These are phyloP conservation scores for Verticillium zaregamsianum DNA, from an alignment of 2,329 filamentous ascomycete genomes.

Conservation along the genomic window DNA sequence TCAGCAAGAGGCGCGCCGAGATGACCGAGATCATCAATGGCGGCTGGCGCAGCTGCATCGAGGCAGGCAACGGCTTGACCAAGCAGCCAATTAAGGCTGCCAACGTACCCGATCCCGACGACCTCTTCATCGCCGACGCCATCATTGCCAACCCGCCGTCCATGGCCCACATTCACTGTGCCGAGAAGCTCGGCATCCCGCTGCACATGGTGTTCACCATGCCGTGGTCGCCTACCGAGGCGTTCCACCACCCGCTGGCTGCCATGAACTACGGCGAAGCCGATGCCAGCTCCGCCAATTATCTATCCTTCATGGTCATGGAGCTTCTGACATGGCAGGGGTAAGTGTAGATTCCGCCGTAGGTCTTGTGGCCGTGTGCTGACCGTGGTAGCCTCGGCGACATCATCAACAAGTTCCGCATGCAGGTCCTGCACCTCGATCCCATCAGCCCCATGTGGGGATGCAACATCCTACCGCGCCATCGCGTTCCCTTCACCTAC, in stretches of 20 bases:
- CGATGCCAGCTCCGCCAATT: conserved; percentile 59
- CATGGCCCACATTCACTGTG: conserved; percentile 49
- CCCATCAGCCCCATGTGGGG: conserved; percentile 63
- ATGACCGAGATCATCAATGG: conserved; percentile 34
- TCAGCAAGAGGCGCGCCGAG: conserved; percentile 27
- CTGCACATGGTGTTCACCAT: conserved; percentile 56
- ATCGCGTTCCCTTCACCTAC: conserved; percentile 65
- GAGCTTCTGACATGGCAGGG: conserved; percentile 75
- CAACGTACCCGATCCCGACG: conserved; percentile 16
- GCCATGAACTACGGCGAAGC: conserved; percentile 54
- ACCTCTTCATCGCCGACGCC: conserved; percentile 47
- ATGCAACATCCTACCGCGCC: conserved; percentile 56
- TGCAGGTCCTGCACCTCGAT: conserved; percentile 57
- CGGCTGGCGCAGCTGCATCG: conserved; percentile 31
- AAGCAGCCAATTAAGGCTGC: conserved; percentile 19
- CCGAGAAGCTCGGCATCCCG: conserved; percentile 42
- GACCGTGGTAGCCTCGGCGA: conserved; percentile 53
- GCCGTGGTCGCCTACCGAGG: conserved; percentile 68
- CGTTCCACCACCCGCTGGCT: conserved; percentile 65
- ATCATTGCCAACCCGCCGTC: conserved; percentile 52
- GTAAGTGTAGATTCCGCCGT: conserved; percentile 13
- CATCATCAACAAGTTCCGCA: conserved; percentile 66
- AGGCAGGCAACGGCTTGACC: conserved; percentile 27
- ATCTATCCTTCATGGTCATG: conserved; percentile 63
- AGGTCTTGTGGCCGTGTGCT: neutral